A percentile compares a stretch with the other conserved stretches of the same genome.
phyloP scores from a whole-genome alignment of 257 asterid species.

The Parsonsia alboflavescens region DNA sequence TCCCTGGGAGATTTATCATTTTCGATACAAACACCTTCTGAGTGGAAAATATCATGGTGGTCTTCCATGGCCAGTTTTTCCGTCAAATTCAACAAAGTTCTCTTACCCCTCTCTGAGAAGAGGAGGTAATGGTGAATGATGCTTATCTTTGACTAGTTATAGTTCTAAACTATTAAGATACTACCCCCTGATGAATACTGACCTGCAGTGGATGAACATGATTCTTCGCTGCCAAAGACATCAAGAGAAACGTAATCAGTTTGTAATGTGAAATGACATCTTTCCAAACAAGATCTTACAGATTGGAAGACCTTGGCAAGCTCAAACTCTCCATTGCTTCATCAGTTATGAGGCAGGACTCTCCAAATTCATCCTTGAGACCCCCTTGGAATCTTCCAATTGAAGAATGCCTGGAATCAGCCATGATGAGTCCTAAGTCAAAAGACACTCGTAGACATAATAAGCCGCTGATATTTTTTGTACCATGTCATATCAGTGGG shows the following conservation, averaged over 20 bases:
- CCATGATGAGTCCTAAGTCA: conserved; percentile 16
- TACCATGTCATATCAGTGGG: conserved; percentile 50
- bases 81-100: conserved; percentile 22
- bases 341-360: conserved; percentile 31
- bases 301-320: conserved; percentile 46
- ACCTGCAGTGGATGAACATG: conserved; percentile 75
- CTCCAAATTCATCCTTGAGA: conserved; percentile 16
- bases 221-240: conserved; percentile 60
- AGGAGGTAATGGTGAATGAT: not conserved
- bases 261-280: not conserved
- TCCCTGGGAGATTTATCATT: conserved; percentile 11
- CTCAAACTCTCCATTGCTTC: conserved; percentile 41
- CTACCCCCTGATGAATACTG: conserved; percentile 9
- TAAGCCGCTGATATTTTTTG: conserved; percentile 13
- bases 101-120: conserved; percentile 43
- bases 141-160: not conserved
- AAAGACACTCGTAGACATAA: conserved; percentile 6
- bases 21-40: conserved; percentile 10
- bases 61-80: conserved; percentile 18
- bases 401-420: conserved; percentile 40
- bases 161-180: conserved; percentile 15
- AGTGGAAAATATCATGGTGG: not conserved
- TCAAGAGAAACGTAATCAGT: conserved; percentile 23
- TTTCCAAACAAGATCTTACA: conserved; percentile 15
- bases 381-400: conserved; percentile 28